Conservation (phyloP, 1,284 basidiomycete species). For the Papiliotrema fonsecae region DNA sequence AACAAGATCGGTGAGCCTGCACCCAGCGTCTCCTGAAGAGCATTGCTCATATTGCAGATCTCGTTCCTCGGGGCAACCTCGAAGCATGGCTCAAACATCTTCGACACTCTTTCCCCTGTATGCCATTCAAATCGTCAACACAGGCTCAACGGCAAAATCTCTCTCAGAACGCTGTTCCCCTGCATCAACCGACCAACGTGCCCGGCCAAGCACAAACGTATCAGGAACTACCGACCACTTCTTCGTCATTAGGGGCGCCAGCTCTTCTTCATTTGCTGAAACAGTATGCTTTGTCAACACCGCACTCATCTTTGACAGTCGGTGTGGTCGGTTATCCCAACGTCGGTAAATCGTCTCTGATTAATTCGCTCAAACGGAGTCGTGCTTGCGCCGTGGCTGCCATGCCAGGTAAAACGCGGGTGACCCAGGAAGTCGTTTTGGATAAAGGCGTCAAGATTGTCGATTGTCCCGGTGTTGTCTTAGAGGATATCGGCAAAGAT, state of each 20-base stretch:
- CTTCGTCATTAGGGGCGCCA: slow-evolving; percentile 55
- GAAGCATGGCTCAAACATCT: slow-evolving; percentile 86
- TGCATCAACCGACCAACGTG: slow-evolving; percentile 30
- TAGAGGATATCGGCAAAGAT: slow-evolving; percentile 92
- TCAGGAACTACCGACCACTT: slow-evolving; percentile 57
- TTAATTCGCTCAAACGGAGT: slow-evolving; percentile 57
- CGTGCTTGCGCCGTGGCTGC: slow-evolving; percentile 97
- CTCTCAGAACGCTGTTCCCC: slow-evolving; percentile 48
- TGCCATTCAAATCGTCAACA: slow-evolving; percentile 88
- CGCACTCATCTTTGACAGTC: slow-evolving; percentile 66
- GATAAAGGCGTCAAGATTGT: slow-evolving; percentile 83
- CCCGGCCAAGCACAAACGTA: slow-evolving; percentile 44
- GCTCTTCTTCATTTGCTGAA: slow-evolving; percentile 81
- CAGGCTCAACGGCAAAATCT: slow-evolving; percentile 74
- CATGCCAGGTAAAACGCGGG: slow-evolving; percentile 98
- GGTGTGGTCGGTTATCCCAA: slow-evolving; percentile 62
- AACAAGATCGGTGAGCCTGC: slow-evolving; percentile 79
- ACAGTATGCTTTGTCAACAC: slow-evolving; percentile 70
- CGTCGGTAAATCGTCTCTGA: slow-evolving; percentile 58
- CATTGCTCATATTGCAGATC: slow-evolving; percentile 55
- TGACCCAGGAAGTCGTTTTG: slow-evolving; percentile 96
- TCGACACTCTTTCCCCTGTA: slow-evolving; percentile 83
- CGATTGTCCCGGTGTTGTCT: slow-evolving; percentile 99
- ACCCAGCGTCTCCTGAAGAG: background rate
- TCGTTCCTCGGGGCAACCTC: slow-evolving; percentile 83